A percentile compares a stretch with the other conserved stretches of the same genome.
Evolutionary conservation across 345 rosid genomes (phyloP).

Genomic region (Salix arbutifolia): DNA sequence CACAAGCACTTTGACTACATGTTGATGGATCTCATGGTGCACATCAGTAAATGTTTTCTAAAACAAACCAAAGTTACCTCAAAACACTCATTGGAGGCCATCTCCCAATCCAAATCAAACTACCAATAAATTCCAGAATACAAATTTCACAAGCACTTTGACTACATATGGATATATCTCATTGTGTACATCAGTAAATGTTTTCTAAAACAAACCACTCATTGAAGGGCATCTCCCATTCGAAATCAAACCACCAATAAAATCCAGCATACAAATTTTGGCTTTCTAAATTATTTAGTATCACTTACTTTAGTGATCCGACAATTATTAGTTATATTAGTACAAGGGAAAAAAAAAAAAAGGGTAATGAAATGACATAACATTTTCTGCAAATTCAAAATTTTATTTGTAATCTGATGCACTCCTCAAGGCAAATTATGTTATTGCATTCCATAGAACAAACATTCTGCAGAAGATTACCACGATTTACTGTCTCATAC

Average conservation of each 20-base stretch:
- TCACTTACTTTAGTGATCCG: background rate
- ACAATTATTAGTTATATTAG: background rate
- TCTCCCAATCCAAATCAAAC: background rate
- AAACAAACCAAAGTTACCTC: background rate
- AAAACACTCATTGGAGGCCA: background rate
- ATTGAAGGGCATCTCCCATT: background rate
- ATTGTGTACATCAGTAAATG: background rate
- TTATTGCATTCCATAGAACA: background rate
- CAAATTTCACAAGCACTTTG: background rate
- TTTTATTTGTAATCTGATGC: background rate
- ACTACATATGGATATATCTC: background rate
- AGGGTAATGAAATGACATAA: background rate
- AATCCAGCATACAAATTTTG: background rate
- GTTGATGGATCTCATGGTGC: background rate
- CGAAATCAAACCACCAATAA: background rate
- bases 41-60: background rate
- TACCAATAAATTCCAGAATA: background rate
- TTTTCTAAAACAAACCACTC: background rate
- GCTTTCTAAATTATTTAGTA: background rate
- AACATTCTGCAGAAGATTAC: background rate
- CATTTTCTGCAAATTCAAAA: background rate
- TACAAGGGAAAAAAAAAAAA: background rate
- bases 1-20: background rate
- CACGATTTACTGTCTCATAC: background rate
- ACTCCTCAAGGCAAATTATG: background rate